Base-by-base conservation (phyloP, 208 protist species). In the Angomonas ambiguus region DNA sequence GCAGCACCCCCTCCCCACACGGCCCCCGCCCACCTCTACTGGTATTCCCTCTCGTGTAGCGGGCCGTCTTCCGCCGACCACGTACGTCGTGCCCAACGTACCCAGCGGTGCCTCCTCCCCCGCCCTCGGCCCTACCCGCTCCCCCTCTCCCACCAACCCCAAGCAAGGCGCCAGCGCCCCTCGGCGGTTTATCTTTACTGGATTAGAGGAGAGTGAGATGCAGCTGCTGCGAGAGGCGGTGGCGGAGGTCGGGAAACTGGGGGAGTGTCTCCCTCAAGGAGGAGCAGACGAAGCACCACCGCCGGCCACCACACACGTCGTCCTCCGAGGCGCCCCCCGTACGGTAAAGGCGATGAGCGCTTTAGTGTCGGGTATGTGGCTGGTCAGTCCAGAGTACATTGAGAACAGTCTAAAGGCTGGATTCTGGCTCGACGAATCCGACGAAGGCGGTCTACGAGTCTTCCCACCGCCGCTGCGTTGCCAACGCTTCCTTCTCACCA, bases 331-430 rank as follows among this genome's bases (percentile, higher is more conserved):
- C 13, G 80, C 83, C 24, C 88, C 88, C 51, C 85, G 83, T 41
- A 92, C 83, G 28, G 82, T 92, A 27, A 94, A 94, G 78, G 88
- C 83, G 16, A 72, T 94, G 25, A 91, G 85, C 59, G 88, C 82
- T 24, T 72, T 92, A 11, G 88, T 94, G 28, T 71, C 73, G 1
- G 72, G 77, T n/a, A 88, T 82, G 73, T 92, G 83, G 83, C 72
- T 94, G 0, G 83, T 92, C 13, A 66, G 76, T 13, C 88, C 88
- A 2, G 79, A 91, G 69, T 94, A 94, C 75, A 66, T 94, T 32
- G 72, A 71, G 34, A 79, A 78, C 71, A 88, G 79, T 62, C 57
- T 33, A 10, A 55, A 77, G 34, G 84, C 75, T 5, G 88, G 88
- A 5, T 94, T 91, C 58, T 94, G 88, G 88, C 60, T 92, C 3